phyloP scores from a whole-genome alignment of 2,329 filamentous ascomycete species.

The Coccinonectria pachysandricola region DNA sequence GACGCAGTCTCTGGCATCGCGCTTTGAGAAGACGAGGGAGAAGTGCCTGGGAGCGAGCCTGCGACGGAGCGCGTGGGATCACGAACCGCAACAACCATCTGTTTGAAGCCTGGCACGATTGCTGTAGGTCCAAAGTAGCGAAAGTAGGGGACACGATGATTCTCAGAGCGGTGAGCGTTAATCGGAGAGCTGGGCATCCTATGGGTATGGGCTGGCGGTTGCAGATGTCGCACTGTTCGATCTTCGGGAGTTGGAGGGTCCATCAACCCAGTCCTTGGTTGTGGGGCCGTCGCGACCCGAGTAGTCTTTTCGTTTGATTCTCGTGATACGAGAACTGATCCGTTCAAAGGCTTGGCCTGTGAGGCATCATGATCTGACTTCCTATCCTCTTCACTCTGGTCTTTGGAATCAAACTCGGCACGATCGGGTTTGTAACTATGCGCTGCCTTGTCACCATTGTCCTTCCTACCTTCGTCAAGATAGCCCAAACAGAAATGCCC shows the following conservation, averaged over 20 bases:
- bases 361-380: slow-evolving; percentile 19
- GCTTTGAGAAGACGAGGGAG: slow-evolving; percentile 33
- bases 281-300: slow-evolving; percentile 4
- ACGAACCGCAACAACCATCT: slow-evolving; percentile 75
- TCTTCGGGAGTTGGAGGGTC: no score
- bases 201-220: slow-evolving; percentile 7
- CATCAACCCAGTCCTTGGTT: no score
- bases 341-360: slow-evolving; percentile 5
- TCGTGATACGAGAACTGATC: slow-evolving; percentile 5
- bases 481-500: slow-evolving; percentile 62
- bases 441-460: slow-evolving; percentile 21
- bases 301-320: slow-evolving; percentile 4
- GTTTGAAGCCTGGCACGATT: slow-evolving; percentile 85
- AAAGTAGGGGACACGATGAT: slow-evolving; percentile 73
- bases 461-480: slow-evolving; percentile 41
- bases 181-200: slow-evolving; percentile 28
- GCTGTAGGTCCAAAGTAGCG: slow-evolving; percentile 85
- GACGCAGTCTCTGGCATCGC: slow-evolving; percentile 28
- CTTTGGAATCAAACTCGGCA: no score
- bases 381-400: slow-evolving; percentile 28
- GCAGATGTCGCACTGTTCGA: no score
- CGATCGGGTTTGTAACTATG: slow-evolving; percentile 4
- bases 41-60: slow-evolving; percentile 45
- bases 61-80: slow-evolving; percentile 51
- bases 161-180: slow-evolving; percentile 38